Conservation (phyloP, 73 alveolate species). For the Stentor roeselii region DNA sequence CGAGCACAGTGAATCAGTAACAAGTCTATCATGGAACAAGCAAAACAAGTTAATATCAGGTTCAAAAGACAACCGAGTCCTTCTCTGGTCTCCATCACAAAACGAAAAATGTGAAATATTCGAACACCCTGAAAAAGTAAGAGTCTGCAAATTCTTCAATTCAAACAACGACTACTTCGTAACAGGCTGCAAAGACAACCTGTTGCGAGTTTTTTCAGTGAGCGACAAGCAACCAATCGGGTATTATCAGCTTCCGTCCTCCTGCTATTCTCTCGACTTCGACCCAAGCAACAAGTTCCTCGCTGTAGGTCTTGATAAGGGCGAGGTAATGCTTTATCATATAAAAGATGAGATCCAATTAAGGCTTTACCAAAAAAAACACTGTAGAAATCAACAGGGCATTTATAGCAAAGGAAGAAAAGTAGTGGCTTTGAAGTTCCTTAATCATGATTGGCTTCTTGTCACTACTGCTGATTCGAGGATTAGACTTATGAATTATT, state of each 20-base stretch:
- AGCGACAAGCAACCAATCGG: background rate
- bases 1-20: background rate
- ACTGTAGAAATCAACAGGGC: slow-evolving; percentile 76
- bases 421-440: slow-evolving; percentile 67
- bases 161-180: background rate
- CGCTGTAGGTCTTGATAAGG: slow-evolving; percentile 16
- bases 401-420: slow-evolving; percentile 71
- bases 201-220: background rate
- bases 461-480: slow-evolving; percentile 83
- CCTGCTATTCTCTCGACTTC: background rate
- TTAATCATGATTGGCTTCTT: slow-evolving; percentile 55
- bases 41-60: background rate
- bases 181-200: slow-evolving; percentile 15
- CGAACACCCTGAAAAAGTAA: slow-evolving; percentile 6
- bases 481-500: slow-evolving; percentile 57
- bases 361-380: slow-evolving; percentile 27
- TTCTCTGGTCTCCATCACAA: background rate
- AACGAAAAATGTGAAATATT: background rate
- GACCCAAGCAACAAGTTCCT: background rate
- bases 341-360: background rate
- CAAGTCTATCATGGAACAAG: background rate
- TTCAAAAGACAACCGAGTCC: background rate
- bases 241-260: background rate
- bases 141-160: background rate
- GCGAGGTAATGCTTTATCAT: background rate